Evolutionary conservation across 768 basidiomycete genomes (phyloP).

Genomic region (Tubosaeta brunneosetosa): DNA sequence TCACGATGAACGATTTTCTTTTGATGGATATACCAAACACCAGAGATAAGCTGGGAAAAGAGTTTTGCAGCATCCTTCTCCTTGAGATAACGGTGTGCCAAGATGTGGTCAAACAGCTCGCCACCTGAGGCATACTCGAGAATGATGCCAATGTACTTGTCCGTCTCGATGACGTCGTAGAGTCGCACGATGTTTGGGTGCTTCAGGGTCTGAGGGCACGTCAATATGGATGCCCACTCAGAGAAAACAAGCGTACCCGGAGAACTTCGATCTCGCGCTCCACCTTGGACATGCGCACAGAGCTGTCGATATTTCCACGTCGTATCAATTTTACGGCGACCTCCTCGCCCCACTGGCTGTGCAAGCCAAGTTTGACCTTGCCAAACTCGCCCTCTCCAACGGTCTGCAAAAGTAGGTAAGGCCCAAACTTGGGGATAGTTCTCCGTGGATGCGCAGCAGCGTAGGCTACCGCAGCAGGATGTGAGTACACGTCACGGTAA

Average conservation of each 20-base stretch:
- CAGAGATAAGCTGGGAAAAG: slow-evolving; percentile 96
- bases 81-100: slow-evolving; percentile 93
- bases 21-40: slow-evolving; percentile 97
- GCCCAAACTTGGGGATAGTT: slow-evolving; percentile 91
- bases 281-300: slow-evolving; percentile 88
- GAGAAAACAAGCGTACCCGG: slow-evolving; percentile 51
- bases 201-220: slow-evolving; percentile 67
- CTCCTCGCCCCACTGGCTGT: slow-evolving; percentile 91
- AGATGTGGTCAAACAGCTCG: slow-evolving; percentile 97
- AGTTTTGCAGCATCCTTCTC: slow-evolving; percentile 93
- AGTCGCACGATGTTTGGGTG: slow-evolving; percentile 98
- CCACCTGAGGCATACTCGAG: slow-evolving; percentile 98
- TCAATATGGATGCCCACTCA: slow-evolving; percentile 5
- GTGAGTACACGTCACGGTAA: slow-evolving; percentile 73
- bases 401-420: slow-evolving; percentile 92
- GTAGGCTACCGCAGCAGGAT: slow-evolving; percentile 83
- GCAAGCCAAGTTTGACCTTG: slow-evolving; percentile 97
- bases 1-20: slow-evolving; percentile 99
- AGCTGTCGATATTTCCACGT: slow-evolving; percentile 83
- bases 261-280: slow-evolving; percentile 97
- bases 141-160: slow-evolving; percentile 99
- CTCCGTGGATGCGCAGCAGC: slow-evolving; percentile 76
- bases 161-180: slow-evolving; percentile 98
- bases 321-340: slow-evolving; percentile 98
- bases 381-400: slow-evolving; percentile 98